Evolutionary conservation across 2,329 filamentous ascomycete species (phyloP).

Genomic region (Trichoderma sp.): DNA sequence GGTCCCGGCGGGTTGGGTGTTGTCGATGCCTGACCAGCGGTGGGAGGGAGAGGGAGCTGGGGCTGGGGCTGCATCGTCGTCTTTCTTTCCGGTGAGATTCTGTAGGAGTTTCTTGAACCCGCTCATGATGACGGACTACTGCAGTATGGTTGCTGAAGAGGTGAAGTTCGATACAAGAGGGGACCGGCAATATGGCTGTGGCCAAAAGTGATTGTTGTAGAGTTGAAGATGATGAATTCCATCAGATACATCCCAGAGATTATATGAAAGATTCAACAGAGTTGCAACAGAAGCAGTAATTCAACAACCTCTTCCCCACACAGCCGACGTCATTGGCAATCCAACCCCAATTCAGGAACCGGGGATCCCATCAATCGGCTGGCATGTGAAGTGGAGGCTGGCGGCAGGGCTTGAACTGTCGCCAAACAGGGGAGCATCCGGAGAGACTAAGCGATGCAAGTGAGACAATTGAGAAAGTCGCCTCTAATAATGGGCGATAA

Average conservation of each 20-base stretch:
- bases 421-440: slow-evolving; percentile 16
- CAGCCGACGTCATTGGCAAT: slow-evolving; percentile 4
- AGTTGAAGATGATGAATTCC: no score
- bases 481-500: neutral
- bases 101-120: slow-evolving; percentile 11
- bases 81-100: neutral
- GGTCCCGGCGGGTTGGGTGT: slow-evolving; percentile 42
- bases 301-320: slow-evolving; percentile 7
- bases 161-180: neutral
- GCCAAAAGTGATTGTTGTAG: no score
- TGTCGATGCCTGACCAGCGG: slow-evolving; percentile 36
- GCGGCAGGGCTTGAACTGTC: slow-evolving; percentile 5
- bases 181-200: no score
- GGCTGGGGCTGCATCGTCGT: neutral
- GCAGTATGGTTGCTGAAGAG: neutral
- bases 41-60: neutral
- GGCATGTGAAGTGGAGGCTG: slow-evolving; percentile 20
- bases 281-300: neutral
- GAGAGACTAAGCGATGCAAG: neutral
- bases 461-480: neutral
- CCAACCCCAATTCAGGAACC: slow-evolving; percentile 7
- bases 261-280: neutral
- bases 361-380: neutral
- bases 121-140: neutral
- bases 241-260: neutral